Evolutionary conservation across 225 moss, liverwort and hornwort genomes (phyloP).

Genomic region (Lunularia cruciata): DNA sequence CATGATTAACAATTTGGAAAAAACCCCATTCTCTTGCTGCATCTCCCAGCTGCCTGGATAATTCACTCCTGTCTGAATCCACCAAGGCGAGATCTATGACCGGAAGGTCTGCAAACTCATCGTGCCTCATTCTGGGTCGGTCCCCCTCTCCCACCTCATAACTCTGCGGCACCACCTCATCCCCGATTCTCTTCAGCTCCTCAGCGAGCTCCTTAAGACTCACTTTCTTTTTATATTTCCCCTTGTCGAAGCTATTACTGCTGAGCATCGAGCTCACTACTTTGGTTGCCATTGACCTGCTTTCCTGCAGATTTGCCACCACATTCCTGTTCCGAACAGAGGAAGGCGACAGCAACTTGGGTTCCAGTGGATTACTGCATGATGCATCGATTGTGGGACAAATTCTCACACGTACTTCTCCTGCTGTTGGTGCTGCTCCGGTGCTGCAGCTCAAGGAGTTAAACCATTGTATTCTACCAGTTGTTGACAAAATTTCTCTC

Average conservation of each 20-base stretch:
- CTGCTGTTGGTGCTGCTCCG: no score
- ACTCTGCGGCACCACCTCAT: not conserved
- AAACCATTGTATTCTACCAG: no score
- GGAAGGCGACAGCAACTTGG: no score
- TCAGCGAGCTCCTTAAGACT: constrained; percentile 5
- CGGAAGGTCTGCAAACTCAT: constrained; percentile 35
- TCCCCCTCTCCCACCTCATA: constrained; percentile 23
- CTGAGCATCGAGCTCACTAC: no score
- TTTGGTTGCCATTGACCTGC: no score
- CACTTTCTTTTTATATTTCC: not conserved
- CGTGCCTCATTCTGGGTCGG: constrained; percentile 19
- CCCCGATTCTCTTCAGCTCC: not conserved
- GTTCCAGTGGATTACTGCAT: constrained; percentile 1
- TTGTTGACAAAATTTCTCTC: no score
- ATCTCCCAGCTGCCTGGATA: constrained; percentile 23
- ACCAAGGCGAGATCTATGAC: constrained; percentile 35
- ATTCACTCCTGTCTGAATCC: constrained; percentile 25
- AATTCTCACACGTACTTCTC: no score
- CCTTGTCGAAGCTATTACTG: not conserved
- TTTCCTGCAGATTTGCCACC: not conserved
- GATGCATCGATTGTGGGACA: not conserved
- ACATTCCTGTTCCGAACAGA: no score
- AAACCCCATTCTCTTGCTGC: constrained; percentile 44
- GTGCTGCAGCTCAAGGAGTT: no score
- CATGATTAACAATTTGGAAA: constrained; percentile 42